Percentiles rank a stretch among this genome's conserved stretches.
Conservation (phyloP, 148 eudicot species). For the Rhododendron molle region DNA sequence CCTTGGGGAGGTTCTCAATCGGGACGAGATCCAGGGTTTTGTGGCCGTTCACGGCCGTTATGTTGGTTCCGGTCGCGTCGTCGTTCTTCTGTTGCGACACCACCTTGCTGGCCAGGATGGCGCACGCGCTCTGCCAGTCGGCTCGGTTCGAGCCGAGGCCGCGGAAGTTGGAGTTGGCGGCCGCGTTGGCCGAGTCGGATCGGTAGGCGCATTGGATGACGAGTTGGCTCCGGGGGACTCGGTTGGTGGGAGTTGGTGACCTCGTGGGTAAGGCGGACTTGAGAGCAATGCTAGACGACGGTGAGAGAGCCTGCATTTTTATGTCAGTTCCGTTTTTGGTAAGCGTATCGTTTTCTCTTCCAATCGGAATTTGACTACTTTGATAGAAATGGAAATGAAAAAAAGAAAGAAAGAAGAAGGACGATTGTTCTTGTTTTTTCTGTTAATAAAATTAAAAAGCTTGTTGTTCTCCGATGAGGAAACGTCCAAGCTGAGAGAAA, state of each 20-base stretch:
- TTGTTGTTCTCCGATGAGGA: constrained; percentile 31
- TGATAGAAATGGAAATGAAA: not conserved
- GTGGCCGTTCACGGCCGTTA: constrained; percentile 45
- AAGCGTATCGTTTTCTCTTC: no score
- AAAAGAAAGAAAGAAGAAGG: not conserved
- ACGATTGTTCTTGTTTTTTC: no score
- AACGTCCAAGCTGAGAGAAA: not conserved
- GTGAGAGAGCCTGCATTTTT: constrained; percentile 44
- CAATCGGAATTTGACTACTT: no score
- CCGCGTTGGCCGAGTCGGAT: constrained; percentile 29
- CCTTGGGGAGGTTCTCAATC: constrained; percentile 14
- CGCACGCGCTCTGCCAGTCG: constrained; percentile 85
- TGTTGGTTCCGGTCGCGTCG: constrained; percentile 15
- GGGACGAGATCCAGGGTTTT: constrained; percentile 57
- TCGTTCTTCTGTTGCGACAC: constrained; percentile 36
- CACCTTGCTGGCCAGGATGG: constrained; percentile 66
- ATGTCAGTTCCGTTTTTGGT: no score
- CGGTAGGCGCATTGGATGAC: constrained; percentile 30
- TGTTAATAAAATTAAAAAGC: constrained; percentile 18
- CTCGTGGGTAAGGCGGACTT: constrained; percentile 14
- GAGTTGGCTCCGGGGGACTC: constrained; percentile 26
- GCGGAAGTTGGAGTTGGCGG: constrained; percentile 14
- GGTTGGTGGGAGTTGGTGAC: constrained; percentile 9
- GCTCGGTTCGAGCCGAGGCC: constrained; percentile 37
- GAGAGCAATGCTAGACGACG: constrained; percentile 33